Evolutionary conservation across 768 basidiomycete genomes (phyloP).

Genomic region (Podaxis rugospora): DNA sequence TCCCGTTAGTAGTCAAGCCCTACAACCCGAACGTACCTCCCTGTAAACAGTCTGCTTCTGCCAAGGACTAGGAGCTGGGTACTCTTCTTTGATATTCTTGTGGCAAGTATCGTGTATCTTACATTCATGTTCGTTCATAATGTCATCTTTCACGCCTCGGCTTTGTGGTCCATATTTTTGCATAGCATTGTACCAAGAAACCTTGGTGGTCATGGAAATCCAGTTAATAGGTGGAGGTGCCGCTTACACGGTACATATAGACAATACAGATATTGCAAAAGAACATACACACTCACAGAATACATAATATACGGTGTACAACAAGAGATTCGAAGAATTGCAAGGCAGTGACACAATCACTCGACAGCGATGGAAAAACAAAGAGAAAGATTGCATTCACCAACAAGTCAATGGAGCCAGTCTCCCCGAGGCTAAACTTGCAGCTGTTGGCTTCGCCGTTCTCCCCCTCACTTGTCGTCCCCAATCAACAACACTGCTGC

Average conservation of each 20-base stretch:
- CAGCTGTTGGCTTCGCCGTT: background rate
- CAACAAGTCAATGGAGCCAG: background rate
- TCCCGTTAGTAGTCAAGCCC: constrained; percentile 50
- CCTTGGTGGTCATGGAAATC: too few species aligned
- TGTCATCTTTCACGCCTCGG: too few species aligned
- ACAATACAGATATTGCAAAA: background rate
- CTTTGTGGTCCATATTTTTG: too few species aligned
- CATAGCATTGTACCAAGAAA: too few species aligned
- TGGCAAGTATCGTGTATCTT: background rate
- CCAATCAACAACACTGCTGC: constrained; percentile 21
- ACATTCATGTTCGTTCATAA: background rate
- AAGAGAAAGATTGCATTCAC: background rate
- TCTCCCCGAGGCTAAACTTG: background rate
- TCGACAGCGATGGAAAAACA: background rate
- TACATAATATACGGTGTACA: background rate
- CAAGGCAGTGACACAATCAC: background rate
- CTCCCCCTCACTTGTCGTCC: constrained; percentile 17
- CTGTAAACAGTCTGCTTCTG: background rate
- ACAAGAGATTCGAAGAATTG: background rate
- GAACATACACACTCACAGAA: background rate
- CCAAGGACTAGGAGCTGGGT: background rate
- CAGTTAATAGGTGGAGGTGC: too few species aligned
- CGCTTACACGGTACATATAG: background rate
- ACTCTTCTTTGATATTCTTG: background rate
- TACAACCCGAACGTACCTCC: constrained; percentile 13